Percentiles rank a stretch among this genome's conserved stretches.
These are phyloP conservation scores for Yamadazyma dushanensis DNA, from an alignment of 1,139 yeast genomes.

Conservation along the genomic window DNA sequence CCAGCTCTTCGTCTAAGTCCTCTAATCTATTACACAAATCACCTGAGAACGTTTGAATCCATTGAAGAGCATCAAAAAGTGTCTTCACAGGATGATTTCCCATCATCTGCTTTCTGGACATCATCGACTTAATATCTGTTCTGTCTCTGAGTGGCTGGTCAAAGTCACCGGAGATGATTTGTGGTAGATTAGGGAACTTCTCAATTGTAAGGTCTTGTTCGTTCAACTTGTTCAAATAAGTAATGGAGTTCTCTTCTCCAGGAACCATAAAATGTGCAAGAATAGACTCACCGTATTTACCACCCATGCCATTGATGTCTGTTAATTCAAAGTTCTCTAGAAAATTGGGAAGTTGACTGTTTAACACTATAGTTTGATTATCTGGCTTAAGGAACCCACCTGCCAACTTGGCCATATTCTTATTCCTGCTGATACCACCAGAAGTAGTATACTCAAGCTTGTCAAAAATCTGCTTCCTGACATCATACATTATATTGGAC, in stretches of 20 bases:
- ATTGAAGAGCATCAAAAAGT: slow-evolving; percentile 61
- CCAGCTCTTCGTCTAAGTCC: slow-evolving; percentile 73
- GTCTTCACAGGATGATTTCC: slow-evolving; percentile 50
- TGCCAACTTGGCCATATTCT: slow-evolving; percentile 83
- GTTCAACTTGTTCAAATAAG: slow-evolving; percentile 30
- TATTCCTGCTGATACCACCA: slow-evolving; percentile 79
- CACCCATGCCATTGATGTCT: slow-evolving; percentile 91
- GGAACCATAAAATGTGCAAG: slow-evolving; percentile 47
- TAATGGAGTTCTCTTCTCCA: slow-evolving; percentile 36
- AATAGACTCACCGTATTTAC: slow-evolving; percentile 74
- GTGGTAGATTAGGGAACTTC: slow-evolving; percentile 26
- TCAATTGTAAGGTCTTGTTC: slow-evolving; percentile 34
- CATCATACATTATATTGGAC: slow-evolving; percentile 52
- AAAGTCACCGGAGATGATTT: slow-evolving; percentile 65
- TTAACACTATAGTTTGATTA: slow-evolving; percentile 73
- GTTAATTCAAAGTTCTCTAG: slow-evolving; percentile 60
- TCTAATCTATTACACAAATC: slow-evolving; percentile 70
- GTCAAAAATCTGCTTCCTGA: slow-evolving; percentile 53
- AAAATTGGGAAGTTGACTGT: slow-evolving; percentile 49
- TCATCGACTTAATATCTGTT: slow-evolving; percentile 79
- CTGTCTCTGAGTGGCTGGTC: slow-evolving; percentile 54
- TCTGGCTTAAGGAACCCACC: slow-evolving; percentile 86
- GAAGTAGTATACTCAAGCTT: slow-evolving; percentile 83
- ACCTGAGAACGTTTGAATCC: slow-evolving; percentile 84
- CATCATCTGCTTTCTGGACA: slow-evolving; percentile 78